These are phyloP conservation scores for Typha latifolia DNA, from an alignment of 176 grass and related monocot genomes.

Conservation along the genomic window DNA sequence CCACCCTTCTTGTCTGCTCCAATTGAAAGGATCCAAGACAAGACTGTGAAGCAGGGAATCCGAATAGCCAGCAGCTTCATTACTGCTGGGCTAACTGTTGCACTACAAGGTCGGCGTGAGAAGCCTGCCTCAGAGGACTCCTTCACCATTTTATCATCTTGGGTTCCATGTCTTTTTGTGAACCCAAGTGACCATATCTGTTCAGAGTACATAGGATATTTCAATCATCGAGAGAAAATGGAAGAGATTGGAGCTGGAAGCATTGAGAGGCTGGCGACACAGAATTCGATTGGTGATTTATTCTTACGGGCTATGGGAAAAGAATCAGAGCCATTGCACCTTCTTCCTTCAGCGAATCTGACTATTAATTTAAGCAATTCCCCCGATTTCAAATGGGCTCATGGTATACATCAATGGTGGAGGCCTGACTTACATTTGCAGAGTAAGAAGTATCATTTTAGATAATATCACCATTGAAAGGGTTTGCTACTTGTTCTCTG, in stretches of 20 bases:
- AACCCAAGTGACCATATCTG: conserved; percentile 82
- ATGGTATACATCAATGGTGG: conserved; percentile 96
- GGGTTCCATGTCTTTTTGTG: conserved; percentile 68
- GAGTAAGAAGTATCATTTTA: conserved; percentile 52
- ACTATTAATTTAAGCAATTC: conserved; percentile 56
- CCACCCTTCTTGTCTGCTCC: conserved; percentile 77
- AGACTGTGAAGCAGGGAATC: conserved; percentile 80
- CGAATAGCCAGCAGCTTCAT: conserved; percentile 72
- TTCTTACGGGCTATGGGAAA: conserved; percentile 68
- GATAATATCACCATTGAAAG: conserved; percentile 13
- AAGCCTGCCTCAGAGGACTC: conserved; percentile 48
- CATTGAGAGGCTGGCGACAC: conserved; percentile 79
- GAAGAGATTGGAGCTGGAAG: conserved; percentile 75
- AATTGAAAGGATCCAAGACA: conserved; percentile 73
- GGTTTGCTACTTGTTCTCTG: not conserved
- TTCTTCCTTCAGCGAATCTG: conserved; percentile 86
- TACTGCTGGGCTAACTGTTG: conserved; percentile 63
- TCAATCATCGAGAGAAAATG: conserved; percentile 84
- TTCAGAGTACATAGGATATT: conserved; percentile 92
- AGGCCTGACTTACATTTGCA: conserved; percentile 48
- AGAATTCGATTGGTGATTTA: conserved; percentile 68
- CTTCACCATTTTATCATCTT: conserved; percentile 58
- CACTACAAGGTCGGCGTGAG: conserved; percentile 44
- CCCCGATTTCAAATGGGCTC: conserved; percentile 63
- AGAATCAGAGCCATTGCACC: conserved; percentile 84